Evolutionary conservation across 805 yeast species (phyloP).

Genomic region (Wickerhamiella dianesei): DNA sequence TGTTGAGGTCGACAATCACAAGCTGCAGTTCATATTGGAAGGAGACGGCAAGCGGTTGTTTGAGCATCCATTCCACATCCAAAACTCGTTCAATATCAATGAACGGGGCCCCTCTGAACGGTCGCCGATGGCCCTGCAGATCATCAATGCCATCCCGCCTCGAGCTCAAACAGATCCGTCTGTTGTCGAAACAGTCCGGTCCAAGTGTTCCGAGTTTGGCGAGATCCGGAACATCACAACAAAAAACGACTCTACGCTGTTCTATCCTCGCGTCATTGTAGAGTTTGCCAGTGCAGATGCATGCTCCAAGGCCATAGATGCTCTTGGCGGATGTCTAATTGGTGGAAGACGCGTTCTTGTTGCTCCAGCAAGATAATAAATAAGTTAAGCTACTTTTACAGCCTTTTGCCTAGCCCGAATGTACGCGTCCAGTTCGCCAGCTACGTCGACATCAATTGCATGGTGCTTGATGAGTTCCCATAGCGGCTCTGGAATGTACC

Average conservation of each 20-base stretch:
- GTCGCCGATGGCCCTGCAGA: not conserved
- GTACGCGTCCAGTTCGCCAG: slow-evolving; percentile 10
- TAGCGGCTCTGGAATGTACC: slow-evolving; percentile 53
- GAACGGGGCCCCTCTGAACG: not conserved
- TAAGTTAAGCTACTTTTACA: not conserved
- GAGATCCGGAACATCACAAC: slow-evolving; percentile 16
- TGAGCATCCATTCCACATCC: not conserved
- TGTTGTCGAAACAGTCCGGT: slow-evolving; percentile 35
- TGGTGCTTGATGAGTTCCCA: slow-evolving; percentile 54
- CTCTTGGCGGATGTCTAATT: slow-evolving; percentile 38
- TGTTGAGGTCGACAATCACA: not conserved
- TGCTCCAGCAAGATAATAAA: not conserved
- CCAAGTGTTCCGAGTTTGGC: not conserved
- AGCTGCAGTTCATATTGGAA: not conserved
- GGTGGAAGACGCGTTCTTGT: slow-evolving; percentile 2
- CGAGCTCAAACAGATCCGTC: slow-evolving; percentile 23
- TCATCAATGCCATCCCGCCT: slow-evolving; percentile 2
- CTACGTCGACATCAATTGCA: slow-evolving; percentile 34
- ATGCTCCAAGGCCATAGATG: slow-evolving; percentile 43
- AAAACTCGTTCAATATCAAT: not conserved
- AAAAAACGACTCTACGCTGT: slow-evolving; percentile 40
- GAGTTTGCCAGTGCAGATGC: slow-evolving; percentile 41
- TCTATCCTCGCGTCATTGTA: slow-evolving; percentile 39
- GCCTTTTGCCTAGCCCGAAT: not conserved
- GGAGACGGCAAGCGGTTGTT: not conserved